Percentiles rank a stretch among this genome's conserved stretches.
Evolutionary conservation across 495 filamentous ascomycete genomes (phyloP).

Genomic region (Cercophora scortea): DNA sequence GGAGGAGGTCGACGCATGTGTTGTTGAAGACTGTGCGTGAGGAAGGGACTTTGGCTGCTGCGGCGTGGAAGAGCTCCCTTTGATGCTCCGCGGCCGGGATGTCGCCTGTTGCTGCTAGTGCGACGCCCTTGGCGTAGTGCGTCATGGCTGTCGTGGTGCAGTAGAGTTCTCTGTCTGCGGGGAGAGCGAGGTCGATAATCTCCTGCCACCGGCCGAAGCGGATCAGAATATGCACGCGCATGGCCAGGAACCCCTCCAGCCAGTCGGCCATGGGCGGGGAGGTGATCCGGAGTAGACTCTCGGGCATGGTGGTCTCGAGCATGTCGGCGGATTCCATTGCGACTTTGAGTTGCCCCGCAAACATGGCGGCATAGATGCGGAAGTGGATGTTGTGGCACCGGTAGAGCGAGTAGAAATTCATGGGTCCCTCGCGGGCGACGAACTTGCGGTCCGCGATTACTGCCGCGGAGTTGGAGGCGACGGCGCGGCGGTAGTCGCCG

Average conservation of each 20-base stretch:
- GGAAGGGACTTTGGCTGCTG: conserved; percentile 36
- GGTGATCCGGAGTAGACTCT: conserved; percentile 49
- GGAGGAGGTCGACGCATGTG: conserved; percentile 50
- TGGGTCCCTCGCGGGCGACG: conserved; percentile 37
- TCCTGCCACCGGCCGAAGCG: conserved; percentile 62
- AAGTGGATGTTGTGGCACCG: conserved; percentile 61
- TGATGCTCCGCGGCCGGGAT: conserved; percentile 40
- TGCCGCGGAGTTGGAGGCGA: conserved; percentile 55
- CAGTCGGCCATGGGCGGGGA: conserved; percentile 67
- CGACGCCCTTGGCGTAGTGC: conserved; percentile 58
- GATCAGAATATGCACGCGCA: conserved; percentile 55
- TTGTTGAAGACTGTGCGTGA: conserved; percentile 61
- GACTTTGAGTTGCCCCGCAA: conserved; percentile 49
- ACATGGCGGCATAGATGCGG: conserved; percentile 64
- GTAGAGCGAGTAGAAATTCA: conserved; percentile 64
- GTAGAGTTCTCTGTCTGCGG: conserved; percentile 46
- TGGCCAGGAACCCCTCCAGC: conserved; percentile 56
- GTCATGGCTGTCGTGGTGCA: conserved; percentile 55
- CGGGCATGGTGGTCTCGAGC: conserved; percentile 49
- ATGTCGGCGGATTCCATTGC: conserved; percentile 46
- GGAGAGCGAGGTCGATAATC: conserved; percentile 41
- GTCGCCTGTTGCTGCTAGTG: conserved; percentile 45
- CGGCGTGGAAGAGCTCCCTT: conserved; percentile 36
- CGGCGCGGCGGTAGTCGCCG: conserved; percentile 56
- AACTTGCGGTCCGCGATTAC: conserved; percentile 55